A percentile compares a stretch with the other conserved stretches of the same genome.
Evolutionary conservation across 2,329 filamentous ascomycete species (phyloP).

Genomic region (Dendryphion nanum): DNA sequence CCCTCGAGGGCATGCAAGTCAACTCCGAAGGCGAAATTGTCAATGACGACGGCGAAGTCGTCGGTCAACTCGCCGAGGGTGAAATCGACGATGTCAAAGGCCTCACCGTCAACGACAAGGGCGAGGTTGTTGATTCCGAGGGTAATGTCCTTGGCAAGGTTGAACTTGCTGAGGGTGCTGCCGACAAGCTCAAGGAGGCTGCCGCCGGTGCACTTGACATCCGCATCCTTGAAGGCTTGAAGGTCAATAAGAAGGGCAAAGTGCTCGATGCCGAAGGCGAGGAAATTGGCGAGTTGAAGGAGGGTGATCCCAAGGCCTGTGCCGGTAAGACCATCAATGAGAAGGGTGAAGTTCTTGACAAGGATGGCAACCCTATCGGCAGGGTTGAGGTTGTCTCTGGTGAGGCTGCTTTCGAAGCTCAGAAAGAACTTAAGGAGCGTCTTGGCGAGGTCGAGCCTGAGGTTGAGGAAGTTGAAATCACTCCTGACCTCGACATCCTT

Average conservation of each 20-base stretch:
- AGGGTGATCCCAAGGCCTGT: constrained; percentile 45
- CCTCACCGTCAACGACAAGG: constrained; percentile 51
- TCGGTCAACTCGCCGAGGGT: constrained; percentile 49
- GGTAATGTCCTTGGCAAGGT: constrained; percentile 52
- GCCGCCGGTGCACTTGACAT: constrained; percentile 43
- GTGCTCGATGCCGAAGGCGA: constrained; percentile 52
- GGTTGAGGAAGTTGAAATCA: constrained; percentile 39
- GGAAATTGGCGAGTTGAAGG: constrained; percentile 50
- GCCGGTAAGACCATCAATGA: constrained; percentile 52
- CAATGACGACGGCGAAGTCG: constrained; percentile 49
- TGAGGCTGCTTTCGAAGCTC: constrained; percentile 52
- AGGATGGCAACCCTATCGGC: constrained; percentile 50
- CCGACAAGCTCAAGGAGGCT: constrained; percentile 47
- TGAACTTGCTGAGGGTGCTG: constrained; percentile 50
- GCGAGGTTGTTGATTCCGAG: constrained; percentile 51
- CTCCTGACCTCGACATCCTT: constrained; percentile 47
- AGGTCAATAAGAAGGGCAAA: constrained; percentile 59
- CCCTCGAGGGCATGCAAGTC: constrained; percentile 51
- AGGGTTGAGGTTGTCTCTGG: constrained; percentile 50
- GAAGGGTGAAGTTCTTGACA: constrained; percentile 51
- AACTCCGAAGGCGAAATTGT: constrained; percentile 52
- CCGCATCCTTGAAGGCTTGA: constrained; percentile 52
- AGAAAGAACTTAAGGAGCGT: constrained; percentile 45
- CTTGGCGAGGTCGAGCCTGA: constrained; percentile 48
- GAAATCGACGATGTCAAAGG: constrained; percentile 48